Percentiles rank a stretch among this genome's conserved stretches.
Conservation (phyloP, 2,329 filamentous ascomycete species). For the Phoma sp. region DNA sequence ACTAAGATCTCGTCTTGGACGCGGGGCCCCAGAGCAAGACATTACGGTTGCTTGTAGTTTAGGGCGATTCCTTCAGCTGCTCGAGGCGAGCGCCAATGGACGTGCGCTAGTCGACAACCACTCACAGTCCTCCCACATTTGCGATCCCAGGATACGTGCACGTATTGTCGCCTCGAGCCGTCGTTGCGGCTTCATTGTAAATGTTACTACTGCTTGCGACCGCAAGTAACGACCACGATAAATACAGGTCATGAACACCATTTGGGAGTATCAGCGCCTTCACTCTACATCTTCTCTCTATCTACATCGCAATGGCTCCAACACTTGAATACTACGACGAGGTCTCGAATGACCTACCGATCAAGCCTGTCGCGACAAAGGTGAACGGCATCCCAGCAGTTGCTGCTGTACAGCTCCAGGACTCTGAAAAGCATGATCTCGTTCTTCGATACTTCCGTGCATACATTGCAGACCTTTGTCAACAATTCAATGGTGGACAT, state of each 20-base stretch:
- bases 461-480: slow-evolving; percentile 17
- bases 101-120: neutral
- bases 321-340: slow-evolving; percentile 20
- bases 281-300: neutral
- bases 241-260: neutral
- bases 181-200: neutral
- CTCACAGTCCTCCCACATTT: neutral
- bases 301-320: slow-evolving; percentile 12
- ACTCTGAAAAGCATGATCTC: slow-evolving; percentile 19
- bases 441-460: slow-evolving; percentile 22
- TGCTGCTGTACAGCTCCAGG: slow-evolving; percentile 15
- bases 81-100: slow-evolving; percentile 17
- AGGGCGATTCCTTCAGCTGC: neutral
- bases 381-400: slow-evolving; percentile 21
- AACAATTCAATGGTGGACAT: slow-evolving; percentile 13
- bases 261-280: neutral
- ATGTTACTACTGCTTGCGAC: neutral
- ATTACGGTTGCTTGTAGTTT: neutral
- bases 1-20: neutral
- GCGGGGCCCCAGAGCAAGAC: neutral
- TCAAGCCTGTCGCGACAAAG: slow-evolving; percentile 21
- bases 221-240: neutral
- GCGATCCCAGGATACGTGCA: neutral
- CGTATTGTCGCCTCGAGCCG: slow-evolving; percentile 12
- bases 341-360: slow-evolving; percentile 15